Base-by-base conservation (phyloP, 2,329 filamentous ascomycete species). In the Monosporascus ibericus region DNA sequence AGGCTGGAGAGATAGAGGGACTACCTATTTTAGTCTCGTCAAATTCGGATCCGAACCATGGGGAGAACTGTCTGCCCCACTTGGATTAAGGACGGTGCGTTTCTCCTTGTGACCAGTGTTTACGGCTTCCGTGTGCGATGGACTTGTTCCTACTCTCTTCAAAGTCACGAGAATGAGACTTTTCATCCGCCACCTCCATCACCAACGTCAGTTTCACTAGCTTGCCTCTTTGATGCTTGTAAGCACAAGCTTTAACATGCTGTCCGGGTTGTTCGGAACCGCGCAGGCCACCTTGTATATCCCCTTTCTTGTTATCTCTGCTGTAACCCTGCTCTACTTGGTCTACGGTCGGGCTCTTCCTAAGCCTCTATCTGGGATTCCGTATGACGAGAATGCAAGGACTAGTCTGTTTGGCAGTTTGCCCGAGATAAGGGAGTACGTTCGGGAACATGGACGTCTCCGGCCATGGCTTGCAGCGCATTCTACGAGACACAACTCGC, bases 321-420 rank as follows among this genome's bases (percentile, higher is more conserved):
- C 52, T 18, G 14, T 18, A 5, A 48, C 37, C 15, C 40, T 46
- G 9, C 11, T 58, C 2, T 58, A 57, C 24, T n/a, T 56, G 9
- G 38, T 44, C 25, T 62, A 62, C 39, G 39, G 44, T 14, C 58
- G 53, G 52, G 56, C 54, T 22, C 51, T 68, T 6, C 65, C 65
- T 1, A 63, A 56, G 30, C 65, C 65, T 8, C 51, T 67, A 5
- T 58, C 63, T 3, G 65, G 64, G 1, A 66, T 68, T 34, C 64
- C 65, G 2, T 66, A 65, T 50, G 58, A 68, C 47, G 36, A 53
- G 5, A 39, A 44, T 3, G 53, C 64, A 1, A 49, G 52, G 7
- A 56, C 44, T 7, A 54, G 44, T 25, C 7, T 66, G 11, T 47
- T 63, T 6, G 65, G 65, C 40, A 60, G 60, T 49, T 18, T 65